Evolutionary conservation across 202 grass and related monocot genomes (phyloP).

Genomic region (Carex arenaria): DNA sequence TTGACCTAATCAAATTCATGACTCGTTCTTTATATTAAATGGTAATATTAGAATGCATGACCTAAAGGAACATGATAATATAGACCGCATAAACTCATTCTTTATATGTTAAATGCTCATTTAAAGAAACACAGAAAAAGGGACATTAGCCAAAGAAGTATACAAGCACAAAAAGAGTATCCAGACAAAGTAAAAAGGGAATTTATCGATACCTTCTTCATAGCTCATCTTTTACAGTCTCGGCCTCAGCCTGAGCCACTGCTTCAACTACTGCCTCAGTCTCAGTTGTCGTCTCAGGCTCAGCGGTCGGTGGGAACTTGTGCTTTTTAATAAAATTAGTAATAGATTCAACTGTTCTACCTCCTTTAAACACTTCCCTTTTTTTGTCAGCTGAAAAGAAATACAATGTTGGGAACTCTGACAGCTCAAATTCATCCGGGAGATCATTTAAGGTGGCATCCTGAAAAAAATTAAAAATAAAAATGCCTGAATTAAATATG

Average conservation of each 20-base stretch:
- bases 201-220: conserved; percentile 30
- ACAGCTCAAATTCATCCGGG: conserved; percentile 46
- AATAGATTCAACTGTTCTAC: conserved; percentile 37
- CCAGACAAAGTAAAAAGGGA: background rate
- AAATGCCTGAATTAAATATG: background rate
- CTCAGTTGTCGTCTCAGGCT: conserved; percentile 16
- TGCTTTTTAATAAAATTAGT: conserved; percentile 63
- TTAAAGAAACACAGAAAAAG: background rate
- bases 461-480: conserved; percentile 28
- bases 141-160: background rate
- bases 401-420: conserved; percentile 71
- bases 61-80: no score
- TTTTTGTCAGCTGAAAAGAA: conserved; percentile 60
- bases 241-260: background rate
- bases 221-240: conserved; percentile 57
- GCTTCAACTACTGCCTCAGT: conserved; percentile 23
- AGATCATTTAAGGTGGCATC: conserved; percentile 73
- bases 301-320: conserved; percentile 25
- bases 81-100: no score
- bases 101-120: background rate
- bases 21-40: no score
- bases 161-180: background rate
- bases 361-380: conserved; percentile 34
- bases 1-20: no score
- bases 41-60: no score